Base-by-base conservation (phyloP, 805 yeast species). In the Cyberlindnera lachancei region DNA sequence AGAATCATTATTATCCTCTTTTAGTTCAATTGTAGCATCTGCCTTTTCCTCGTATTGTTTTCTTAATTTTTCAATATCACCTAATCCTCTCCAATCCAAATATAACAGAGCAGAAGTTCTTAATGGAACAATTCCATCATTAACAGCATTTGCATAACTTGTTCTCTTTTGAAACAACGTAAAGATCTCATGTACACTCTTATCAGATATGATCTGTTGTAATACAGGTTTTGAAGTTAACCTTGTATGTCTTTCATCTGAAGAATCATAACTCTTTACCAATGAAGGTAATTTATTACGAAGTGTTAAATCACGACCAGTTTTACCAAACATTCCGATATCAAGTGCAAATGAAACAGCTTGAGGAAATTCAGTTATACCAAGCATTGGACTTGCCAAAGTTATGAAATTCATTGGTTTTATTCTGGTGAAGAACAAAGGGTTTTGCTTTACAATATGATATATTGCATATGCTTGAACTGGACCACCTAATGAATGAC, bases 121-220 rank as follows among this genome's bases (percentile, higher is more conserved):
- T 45, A 92, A 61, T 0, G 98, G 97, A 2, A 92, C 98, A 33
- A 92, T 87, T 3, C 98, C 98, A 59, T 92, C 98, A 55, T 92
- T 79, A 14, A 84, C 66, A 0, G 83, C 79, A 57, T 92, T 92
- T 0, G 97, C 96, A 55, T 92, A 92, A 0, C 82, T 61, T 0
- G 96, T 86, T 40, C 96, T 65, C 38, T 80, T 61, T 25, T 65
- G 53, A 58, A 92, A 90, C 36, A 58, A 56, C 36, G 72, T 70
- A 37, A 90, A 65, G 0, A 81, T 64, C 22, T 58, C 58, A 39
- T 79, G 77, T 4, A 23, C 27, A 0, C 90, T 79, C 3, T 88
- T 83, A 6, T 82, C 78, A 2, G 80, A 65, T 0, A 96, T 94
- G 4, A 90, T 61, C 17, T 84, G 58, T 39, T 84, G 75, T 25